Evolutionary conservation across 2,329 filamentous ascomycete genomes (phyloP).

Genomic region (Pezicula carpinea): DNA sequence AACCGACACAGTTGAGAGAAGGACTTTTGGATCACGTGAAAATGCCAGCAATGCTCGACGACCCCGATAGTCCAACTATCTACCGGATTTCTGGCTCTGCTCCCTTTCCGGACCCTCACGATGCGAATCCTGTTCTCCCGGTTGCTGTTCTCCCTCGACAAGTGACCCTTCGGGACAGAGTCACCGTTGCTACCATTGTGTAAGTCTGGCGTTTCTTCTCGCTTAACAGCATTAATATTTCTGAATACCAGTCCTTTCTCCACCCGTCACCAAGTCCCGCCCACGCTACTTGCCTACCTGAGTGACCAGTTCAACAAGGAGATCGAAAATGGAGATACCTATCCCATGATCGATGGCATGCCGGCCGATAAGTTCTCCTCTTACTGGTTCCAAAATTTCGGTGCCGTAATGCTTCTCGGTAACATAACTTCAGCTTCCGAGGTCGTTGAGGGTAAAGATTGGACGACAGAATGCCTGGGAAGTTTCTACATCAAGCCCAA

Average conservation of each 20-base stretch:
- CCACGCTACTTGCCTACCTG: slow-evolving; percentile 57
- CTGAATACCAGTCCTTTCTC: slow-evolving; percentile 47
- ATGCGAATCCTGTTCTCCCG: slow-evolving; percentile 40
- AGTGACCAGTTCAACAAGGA: slow-evolving; percentile 65
- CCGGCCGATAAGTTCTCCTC: slow-evolving; percentile 56
- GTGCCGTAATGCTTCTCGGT: slow-evolving; percentile 65
- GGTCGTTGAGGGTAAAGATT: slow-evolving; percentile 48
- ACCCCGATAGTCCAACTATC: slow-evolving; percentile 50
- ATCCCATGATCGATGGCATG: slow-evolving; percentile 63
- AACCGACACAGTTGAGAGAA: no score
- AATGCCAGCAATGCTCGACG: slow-evolving; percentile 60
- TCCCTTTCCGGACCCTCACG: slow-evolving; percentile 46
- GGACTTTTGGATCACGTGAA: slow-evolving; percentile 7
- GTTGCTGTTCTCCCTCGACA: slow-evolving; percentile 49
- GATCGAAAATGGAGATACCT: slow-evolving; percentile 69
- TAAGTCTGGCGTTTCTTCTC: neutral
- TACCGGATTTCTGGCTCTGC: slow-evolving; percentile 48
- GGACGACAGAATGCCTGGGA: slow-evolving; percentile 62
- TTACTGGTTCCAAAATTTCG: slow-evolving; percentile 73
- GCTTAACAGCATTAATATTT: neutral
- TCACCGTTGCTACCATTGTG: slow-evolving; percentile 63
- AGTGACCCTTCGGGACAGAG: slow-evolving; percentile 61
- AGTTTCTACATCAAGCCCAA: slow-evolving; percentile 73
- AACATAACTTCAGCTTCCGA: slow-evolving; percentile 51
- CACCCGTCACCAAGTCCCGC: slow-evolving; percentile 55